Evolutionary conservation across 148 eudicot species (phyloP).

Genomic region (Dysphania ambrosioides): DNA sequence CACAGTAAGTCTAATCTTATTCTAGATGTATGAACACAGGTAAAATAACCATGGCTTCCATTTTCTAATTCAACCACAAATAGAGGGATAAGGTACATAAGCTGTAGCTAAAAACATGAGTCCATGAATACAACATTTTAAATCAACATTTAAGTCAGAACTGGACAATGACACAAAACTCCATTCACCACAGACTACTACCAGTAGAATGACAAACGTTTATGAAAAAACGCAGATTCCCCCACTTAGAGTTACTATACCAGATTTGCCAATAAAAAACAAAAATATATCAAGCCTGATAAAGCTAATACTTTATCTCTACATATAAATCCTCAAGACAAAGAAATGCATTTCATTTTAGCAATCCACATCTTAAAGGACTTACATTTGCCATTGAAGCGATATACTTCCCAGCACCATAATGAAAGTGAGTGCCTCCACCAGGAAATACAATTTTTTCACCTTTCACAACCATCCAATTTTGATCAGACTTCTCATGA

Average conservation of each 20-base stretch:
- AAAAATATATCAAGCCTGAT: too few relatives aligned
- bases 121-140: background rate
- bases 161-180: background rate
- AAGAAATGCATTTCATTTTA: background rate
- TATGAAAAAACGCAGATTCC: background rate
- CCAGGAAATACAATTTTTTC: constrained; percentile 92
- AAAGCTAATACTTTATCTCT: background rate
- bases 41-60: background rate
- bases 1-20: background rate
- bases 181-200: background rate
- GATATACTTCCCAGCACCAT: constrained; percentile 96
- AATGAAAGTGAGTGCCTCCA: constrained; percentile 98
- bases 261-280: too few relatives aligned
- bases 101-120: background rate
- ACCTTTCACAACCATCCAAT: constrained; percentile 99
- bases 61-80: background rate
- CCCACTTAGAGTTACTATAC: background rate
- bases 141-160: background rate
- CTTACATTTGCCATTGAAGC: constrained; percentile 91
- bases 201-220: background rate
- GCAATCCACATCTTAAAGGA: constrained; percentile 10
- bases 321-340: background rate
- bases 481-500: constrained; percentile 95
- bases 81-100: background rate
- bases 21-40: background rate